These are phyloP conservation scores for Aspergillus uvarum DNA, from an alignment of 2,329 filamentous ascomycete genomes.

Conservation along the genomic window DNA sequence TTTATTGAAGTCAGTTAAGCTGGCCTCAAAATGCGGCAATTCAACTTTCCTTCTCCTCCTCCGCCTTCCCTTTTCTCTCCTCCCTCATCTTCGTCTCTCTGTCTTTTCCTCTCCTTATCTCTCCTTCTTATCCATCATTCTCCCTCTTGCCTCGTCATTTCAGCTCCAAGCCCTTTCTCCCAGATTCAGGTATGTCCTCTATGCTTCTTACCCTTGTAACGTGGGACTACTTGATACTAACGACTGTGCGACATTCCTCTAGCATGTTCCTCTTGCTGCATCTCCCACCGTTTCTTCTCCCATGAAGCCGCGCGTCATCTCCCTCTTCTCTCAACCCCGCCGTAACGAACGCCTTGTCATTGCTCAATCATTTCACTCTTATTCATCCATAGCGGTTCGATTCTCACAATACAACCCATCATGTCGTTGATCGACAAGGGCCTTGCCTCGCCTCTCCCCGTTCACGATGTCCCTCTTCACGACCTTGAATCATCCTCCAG, in stretches of 20 bases:
- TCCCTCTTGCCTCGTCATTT: neutral
- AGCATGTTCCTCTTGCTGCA: neutral
- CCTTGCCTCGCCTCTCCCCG: slow-evolving; percentile 22
- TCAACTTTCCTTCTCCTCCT: slow-evolving; percentile 1
- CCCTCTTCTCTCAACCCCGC: neutral
- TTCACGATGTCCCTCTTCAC: slow-evolving; percentile 28
- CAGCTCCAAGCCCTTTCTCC: neutral
- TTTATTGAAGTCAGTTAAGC: neutral
- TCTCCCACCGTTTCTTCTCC: neutral
- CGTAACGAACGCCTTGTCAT: neutral
- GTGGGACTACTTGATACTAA: neutral
- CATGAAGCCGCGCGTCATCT: neutral
- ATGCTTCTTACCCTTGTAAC: no score
- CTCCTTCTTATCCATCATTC: no score
- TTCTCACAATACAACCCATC: neutral
- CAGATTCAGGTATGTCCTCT: no score
- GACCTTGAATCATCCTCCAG: slow-evolving; percentile 27
- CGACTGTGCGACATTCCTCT: neutral
- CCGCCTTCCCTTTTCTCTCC: neutral
- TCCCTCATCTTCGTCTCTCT: neutral
- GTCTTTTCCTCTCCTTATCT: neutral
- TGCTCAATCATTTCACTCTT: neutral
- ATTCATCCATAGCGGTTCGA: neutral
- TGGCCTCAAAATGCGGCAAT: neutral
- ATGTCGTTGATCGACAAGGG: slow-evolving; percentile 21